phyloP scores from a whole-genome alignment of 2,329 filamentous ascomycete genomes.

The Fusarium humuli region DNA sequence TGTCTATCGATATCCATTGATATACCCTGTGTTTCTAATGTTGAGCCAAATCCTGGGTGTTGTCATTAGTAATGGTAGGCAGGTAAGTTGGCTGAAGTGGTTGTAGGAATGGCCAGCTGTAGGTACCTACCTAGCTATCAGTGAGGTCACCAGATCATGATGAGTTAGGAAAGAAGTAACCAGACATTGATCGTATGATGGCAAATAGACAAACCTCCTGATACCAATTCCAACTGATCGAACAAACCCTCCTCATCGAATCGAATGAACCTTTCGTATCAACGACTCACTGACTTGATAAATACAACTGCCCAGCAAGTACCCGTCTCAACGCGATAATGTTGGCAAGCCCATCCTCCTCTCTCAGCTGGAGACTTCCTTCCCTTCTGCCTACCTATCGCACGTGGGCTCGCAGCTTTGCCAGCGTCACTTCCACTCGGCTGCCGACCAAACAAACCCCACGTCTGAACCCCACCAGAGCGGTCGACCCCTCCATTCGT shows the following conservation, averaged over 20 bases:
- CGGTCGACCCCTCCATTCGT: conserved; percentile 44
- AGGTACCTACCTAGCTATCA: neutral
- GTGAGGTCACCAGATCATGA: conserved; percentile 15
- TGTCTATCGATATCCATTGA: neutral
- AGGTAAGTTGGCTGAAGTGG: neutral
- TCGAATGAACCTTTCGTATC: neutral
- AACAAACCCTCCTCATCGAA: neutral
- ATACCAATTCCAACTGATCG: neutral
- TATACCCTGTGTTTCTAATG: neutral
- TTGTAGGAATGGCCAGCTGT: neutral
- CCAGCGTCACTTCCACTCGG: conserved; percentile 41
- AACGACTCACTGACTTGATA: neutral
- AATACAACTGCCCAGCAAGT: neutral
- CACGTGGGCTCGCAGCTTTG: conserved; percentile 44
- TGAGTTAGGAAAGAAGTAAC: conserved; percentile 5
- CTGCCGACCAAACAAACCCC: conserved; percentile 41
- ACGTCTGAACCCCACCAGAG: conserved; percentile 41
- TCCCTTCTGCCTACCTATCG: conserved; percentile 22
- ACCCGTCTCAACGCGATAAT: conserved; percentile 6
- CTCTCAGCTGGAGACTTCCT: conserved; percentile 11
- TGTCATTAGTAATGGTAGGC: neutral
- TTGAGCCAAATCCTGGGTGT: neutral
- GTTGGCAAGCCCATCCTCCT: conserved; percentile 22
- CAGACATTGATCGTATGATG: conserved; percentile 29
- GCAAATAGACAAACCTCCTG: neutral